Evolutionary conservation across 345 rosid species (phyloP).

Genomic region (Psidium guajava): DNA sequence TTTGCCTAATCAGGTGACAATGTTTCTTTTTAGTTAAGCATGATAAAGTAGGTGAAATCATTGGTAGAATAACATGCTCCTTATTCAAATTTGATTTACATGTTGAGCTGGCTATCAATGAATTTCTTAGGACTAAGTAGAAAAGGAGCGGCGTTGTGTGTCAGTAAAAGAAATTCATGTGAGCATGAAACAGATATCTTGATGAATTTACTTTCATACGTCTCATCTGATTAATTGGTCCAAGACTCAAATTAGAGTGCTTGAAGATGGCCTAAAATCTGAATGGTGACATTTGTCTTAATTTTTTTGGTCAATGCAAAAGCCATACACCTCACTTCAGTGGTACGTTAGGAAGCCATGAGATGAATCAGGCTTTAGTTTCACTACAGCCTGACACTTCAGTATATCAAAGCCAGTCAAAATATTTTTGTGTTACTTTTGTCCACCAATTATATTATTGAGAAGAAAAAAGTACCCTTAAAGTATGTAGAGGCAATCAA

Average conservation of each 20-base stretch:
- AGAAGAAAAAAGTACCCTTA: too few relatives aligned
- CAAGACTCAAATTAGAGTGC: neutral
- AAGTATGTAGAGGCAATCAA: too few relatives aligned
- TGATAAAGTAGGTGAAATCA: neutral
- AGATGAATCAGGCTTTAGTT: neutral
- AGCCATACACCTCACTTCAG: neutral
- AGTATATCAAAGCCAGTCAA: neutral
- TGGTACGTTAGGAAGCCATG: neutral
- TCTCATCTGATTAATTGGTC: neutral
- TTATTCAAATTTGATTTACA: neutral
- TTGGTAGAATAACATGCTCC: neutral
- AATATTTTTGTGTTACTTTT: neutral
- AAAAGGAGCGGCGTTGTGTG: neutral
- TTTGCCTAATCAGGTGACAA: neutral
- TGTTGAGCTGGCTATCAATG: neutral
- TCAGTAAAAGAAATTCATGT: neutral
- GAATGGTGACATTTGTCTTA: neutral
- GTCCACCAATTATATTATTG: too few relatives aligned
- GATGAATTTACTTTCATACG: neutral
- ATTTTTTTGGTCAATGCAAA: neutral
- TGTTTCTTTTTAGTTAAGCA: neutral
- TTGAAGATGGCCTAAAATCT: neutral
- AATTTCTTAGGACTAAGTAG: neutral
- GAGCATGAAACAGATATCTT: neutral
- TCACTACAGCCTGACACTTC: neutral